Percentiles rank a stretch among this genome's conserved stretches.
Conservation (phyloP, 2,329 filamentous ascomycete genomes). For the Akanthomyces uredinophilus region DNA sequence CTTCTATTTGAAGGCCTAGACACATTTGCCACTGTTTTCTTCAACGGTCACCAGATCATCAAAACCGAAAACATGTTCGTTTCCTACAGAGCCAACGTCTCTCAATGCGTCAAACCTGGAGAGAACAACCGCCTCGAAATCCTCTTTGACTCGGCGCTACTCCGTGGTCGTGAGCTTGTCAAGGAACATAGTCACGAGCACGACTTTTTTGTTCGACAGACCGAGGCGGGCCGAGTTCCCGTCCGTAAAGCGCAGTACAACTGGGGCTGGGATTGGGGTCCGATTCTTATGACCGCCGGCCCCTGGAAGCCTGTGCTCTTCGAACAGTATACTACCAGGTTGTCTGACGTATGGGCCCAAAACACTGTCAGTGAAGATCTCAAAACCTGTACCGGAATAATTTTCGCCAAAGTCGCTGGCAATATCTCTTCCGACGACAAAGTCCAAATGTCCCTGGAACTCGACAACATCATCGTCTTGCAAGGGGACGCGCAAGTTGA, state of each 20-base stretch:
- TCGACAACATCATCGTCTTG: constrained; percentile 17
- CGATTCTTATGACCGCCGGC: constrained; percentile 55
- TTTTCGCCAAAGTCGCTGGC: constrained; percentile 34
- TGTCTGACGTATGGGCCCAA: constrained; percentile 53
- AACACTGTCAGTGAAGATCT: constrained; percentile 32
- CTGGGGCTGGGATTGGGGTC: constrained; percentile 70
- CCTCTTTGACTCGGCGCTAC: constrained; percentile 49
- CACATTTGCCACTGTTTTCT: constrained; percentile 53
- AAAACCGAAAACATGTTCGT: constrained; percentile 60
- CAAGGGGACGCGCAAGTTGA: constrained; percentile 13
- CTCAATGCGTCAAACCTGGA: constrained; percentile 30
- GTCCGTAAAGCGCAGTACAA: constrained; percentile 65
- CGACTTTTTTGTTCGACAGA: constrained; percentile 20
- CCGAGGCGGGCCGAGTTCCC: constrained; percentile 25
- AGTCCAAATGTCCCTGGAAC: constrained; percentile 25
- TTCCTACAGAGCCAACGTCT: constrained; percentile 50
- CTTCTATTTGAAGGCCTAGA: constrained; percentile 61
- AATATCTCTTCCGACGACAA: constrained; percentile 22
- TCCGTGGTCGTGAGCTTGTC: constrained; percentile 48
- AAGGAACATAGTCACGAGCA: constrained; percentile 49
- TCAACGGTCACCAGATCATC: constrained; percentile 51
- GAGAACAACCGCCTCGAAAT: constrained; percentile 47
- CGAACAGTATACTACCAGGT: constrained; percentile 54
- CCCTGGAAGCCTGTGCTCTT: constrained; percentile 63
- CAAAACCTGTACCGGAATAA: constrained; percentile 31